Evolutionary conservation across 73 alveolate genomes (phyloP).

Genomic region (Stentor roeselii): DNA sequence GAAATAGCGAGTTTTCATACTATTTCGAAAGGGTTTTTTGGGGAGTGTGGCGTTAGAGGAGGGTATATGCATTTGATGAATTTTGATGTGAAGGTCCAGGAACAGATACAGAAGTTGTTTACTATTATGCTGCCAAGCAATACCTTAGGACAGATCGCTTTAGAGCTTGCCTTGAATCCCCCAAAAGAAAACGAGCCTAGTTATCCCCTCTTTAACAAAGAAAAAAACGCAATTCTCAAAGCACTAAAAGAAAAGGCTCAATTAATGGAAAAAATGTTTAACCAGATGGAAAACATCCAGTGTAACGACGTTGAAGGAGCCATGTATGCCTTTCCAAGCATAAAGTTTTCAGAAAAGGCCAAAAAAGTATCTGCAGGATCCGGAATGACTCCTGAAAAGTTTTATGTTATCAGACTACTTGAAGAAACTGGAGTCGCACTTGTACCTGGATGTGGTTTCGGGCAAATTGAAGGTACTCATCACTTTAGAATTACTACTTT

Average conservation of each 20-base stretch:
- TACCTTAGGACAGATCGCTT: conserved; percentile 71
- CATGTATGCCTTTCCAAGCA: conserved; percentile 79
- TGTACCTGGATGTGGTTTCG: conserved; percentile 93
- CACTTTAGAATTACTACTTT: conserved; percentile 87
- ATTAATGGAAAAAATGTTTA: conserved; percentile 49
- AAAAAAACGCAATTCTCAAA: conserved; percentile 44
- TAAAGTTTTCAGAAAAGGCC: conserved; percentile 54
- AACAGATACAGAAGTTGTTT: conserved; percentile 54
- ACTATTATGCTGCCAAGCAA: conserved; percentile 76
- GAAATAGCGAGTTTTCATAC: conserved; percentile 71
- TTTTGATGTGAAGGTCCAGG: conserved; percentile 52
- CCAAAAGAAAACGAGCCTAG: conserved; percentile 72
- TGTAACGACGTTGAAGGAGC: conserved; percentile 85
- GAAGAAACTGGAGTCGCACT: conserved; percentile 82
- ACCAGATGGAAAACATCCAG: conserved; percentile 45
- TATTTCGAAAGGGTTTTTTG: conserved; percentile 83
- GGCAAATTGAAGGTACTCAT: conserved; percentile 67
- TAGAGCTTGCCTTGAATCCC: conserved; percentile 55
- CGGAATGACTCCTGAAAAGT: conserved; percentile 62
- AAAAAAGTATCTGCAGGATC: conserved; percentile 44
- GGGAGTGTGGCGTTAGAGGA: conserved; percentile 96
- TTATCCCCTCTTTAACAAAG: conserved; percentile 49
- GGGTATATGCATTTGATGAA: conserved; percentile 73
- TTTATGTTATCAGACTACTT: conserved; percentile 59
- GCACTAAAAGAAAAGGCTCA: conserved; percentile 61